These are phyloP conservation scores for Fagus sylvatica DNA, from an alignment of 306 rosid species.

Conservation along the genomic window DNA sequence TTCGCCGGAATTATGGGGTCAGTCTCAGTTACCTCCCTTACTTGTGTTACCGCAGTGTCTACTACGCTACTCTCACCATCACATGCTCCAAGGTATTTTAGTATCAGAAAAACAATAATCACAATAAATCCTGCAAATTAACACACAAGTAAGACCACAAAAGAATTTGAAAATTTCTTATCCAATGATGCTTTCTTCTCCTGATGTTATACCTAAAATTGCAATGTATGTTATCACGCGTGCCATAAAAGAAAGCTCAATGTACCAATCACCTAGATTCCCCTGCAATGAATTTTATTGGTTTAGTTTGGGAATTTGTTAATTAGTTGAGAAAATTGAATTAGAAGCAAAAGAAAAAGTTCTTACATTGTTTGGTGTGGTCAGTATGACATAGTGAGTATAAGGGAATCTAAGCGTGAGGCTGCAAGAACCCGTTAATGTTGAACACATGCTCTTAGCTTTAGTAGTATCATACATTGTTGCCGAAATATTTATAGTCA, in stretches of 20 bases:
- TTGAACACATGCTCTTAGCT: slow-evolving; percentile 58
- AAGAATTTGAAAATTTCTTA: not conserved
- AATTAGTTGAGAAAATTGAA: slow-evolving; percentile 2
- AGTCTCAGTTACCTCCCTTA: slow-evolving; percentile 43
- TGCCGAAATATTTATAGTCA: slow-evolving; percentile 54
- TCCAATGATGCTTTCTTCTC: not conserved
- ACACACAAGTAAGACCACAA: slow-evolving; percentile 7
- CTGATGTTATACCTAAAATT: slow-evolving; percentile 47
- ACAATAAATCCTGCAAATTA: slow-evolving; percentile 42
- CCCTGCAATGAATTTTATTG: slow-evolving; percentile 41
- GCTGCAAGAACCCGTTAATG: slow-evolving; percentile 47
- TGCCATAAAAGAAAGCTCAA: slow-evolving; percentile 50
- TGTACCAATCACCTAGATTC: slow-evolving; percentile 33
- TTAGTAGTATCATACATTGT: slow-evolving; percentile 58
- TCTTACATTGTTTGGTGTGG: slow-evolving; percentile 57
- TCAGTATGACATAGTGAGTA: slow-evolving; percentile 48
- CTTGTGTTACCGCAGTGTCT: not conserved
- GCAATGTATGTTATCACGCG: slow-evolving; percentile 49
- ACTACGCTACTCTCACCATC: slow-evolving; percentile 8
- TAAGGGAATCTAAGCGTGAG: slow-evolving; percentile 52
- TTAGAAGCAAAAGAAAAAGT: not conserved
- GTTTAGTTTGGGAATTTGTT: slow-evolving; percentile 4
- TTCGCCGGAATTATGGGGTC: slow-evolving; percentile 50
- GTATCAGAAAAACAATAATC: slow-evolving; percentile 31
- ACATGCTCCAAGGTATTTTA: slow-evolving; percentile 56